Conservation (phyloP, 169 alveolate genomes). For the Perkinsus olseni region DNA sequence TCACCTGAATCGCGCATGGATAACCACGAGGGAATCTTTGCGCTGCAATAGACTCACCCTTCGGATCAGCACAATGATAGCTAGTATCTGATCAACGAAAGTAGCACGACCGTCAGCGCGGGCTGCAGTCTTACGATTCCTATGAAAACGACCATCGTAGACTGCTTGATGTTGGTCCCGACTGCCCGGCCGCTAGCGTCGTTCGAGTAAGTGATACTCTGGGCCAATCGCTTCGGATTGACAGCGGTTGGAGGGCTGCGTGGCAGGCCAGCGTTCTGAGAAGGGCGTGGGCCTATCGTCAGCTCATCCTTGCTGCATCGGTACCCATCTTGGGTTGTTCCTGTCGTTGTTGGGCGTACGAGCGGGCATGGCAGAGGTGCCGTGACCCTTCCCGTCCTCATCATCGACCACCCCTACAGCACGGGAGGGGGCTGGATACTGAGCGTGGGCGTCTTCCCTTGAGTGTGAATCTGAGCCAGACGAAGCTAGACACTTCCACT, state of each 20-base stretch:
- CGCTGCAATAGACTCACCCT: not conserved
- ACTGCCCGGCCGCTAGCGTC: not conserved
- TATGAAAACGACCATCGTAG: not conserved
- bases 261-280: not conserved
- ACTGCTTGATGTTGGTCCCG: not conserved
- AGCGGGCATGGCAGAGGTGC: not conserved
- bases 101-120: not conserved
- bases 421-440: not conserved
- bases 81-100: not conserved
- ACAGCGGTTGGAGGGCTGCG: not conserved
- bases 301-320: not conserved
- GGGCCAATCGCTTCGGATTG: not conserved
- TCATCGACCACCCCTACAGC: not conserved
- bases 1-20: too few relatives aligned
- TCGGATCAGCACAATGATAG: not conserved
- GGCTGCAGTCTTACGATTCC: not conserved
- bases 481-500: too few relatives aligned
- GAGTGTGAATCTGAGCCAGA: too few relatives aligned
- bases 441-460: not conserved
- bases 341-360: not conserved
- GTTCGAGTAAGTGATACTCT: not conserved
- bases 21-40: too few relatives aligned
- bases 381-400: not conserved
- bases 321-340: not conserved
- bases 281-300: not conserved